These are phyloP conservation scores for Cucurbita maxima DNA, from an alignment of 306 rosid genomes.

Conservation along the genomic window DNA sequence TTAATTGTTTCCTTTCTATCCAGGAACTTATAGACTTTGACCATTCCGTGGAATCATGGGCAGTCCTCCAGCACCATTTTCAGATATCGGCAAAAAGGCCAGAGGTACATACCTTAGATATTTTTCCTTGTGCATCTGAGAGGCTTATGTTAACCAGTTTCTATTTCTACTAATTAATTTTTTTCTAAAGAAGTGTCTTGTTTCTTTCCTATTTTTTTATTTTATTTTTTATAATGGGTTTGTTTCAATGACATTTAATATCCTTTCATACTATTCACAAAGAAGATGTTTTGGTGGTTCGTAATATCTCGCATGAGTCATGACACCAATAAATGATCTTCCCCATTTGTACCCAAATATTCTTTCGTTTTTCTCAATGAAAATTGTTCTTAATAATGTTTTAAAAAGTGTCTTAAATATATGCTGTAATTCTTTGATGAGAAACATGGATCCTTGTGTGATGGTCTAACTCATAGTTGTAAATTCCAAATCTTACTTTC, in stretches of 20 bases:
- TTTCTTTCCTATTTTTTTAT: no score
- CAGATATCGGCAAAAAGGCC: slow-evolving; percentile 74
- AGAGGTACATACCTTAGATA: slow-evolving; percentile 30
- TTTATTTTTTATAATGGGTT: no score
- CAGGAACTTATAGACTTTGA: not conserved
- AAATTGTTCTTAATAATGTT: not conserved
- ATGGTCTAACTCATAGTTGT: not conserved
- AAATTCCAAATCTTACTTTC: not conserved
- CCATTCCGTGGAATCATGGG: slow-evolving; percentile 42
- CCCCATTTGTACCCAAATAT: not conserved
- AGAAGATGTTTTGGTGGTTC: not conserved
- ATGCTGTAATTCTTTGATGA: not conserved
- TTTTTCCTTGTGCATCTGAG: not conserved
- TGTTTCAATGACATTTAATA: not conserved
- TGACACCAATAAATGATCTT: not conserved
- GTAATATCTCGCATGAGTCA: not conserved
- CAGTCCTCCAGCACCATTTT: slow-evolving; percentile 72
- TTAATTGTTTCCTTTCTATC: not conserved
- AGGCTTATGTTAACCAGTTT: not conserved
- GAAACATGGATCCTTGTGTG: not conserved
- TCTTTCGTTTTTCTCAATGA: not conserved
- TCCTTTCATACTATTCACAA: not conserved
- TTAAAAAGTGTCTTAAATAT: not conserved
- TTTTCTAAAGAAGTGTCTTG: not conserved
- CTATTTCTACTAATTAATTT: not conserved